Evolutionary conservation across 345 rosid species (phyloP).

Genomic region (Cochlearia excelsa): DNA sequence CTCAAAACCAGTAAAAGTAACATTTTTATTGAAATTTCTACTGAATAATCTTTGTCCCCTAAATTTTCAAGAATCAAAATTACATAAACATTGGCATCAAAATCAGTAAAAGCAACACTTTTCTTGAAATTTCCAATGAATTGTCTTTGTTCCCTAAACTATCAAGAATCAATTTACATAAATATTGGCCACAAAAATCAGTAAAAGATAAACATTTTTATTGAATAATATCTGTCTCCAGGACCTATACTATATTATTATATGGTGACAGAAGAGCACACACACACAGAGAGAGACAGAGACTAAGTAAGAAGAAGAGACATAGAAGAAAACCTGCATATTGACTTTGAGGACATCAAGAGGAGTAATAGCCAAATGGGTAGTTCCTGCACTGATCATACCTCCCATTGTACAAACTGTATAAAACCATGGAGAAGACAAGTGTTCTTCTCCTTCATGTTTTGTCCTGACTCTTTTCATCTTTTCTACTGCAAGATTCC

Average conservation of each 20-base stretch:
- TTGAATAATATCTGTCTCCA: no score
- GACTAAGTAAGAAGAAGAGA: slow-evolving; percentile 17
- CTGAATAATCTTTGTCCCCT: no score
- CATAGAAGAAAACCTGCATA: slow-evolving; percentile 50
- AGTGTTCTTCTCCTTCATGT: slow-evolving; percentile 19
- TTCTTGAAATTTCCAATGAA: no score
- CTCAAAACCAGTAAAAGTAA: no score
- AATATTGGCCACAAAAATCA: no score
- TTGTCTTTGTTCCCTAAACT: no score
- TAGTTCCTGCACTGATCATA: slow-evolving; percentile 66
- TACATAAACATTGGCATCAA: no score
- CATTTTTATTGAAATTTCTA: no score
- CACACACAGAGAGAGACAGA: not conserved
- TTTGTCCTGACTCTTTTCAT: slow-evolving; percentile 32
- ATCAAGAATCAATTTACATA: no score
- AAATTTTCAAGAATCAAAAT: no score
- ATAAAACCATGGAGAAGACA: slow-evolving; percentile 40
- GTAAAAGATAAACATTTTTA: no score
- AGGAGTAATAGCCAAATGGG: slow-evolving; percentile 60
- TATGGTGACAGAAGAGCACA: slow-evolving; percentile 9
- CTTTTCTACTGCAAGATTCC: not conserved
- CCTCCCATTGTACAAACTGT: slow-evolving; percentile 54
- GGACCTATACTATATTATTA: not conserved
- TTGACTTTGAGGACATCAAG: slow-evolving; percentile 69
- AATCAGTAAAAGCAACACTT: no score